Evolutionary conservation across 768 basidiomycete genomes (phyloP), one percentile per base, ranked within the genome.

Genomic region (Leccinum obscurum): DNA sequence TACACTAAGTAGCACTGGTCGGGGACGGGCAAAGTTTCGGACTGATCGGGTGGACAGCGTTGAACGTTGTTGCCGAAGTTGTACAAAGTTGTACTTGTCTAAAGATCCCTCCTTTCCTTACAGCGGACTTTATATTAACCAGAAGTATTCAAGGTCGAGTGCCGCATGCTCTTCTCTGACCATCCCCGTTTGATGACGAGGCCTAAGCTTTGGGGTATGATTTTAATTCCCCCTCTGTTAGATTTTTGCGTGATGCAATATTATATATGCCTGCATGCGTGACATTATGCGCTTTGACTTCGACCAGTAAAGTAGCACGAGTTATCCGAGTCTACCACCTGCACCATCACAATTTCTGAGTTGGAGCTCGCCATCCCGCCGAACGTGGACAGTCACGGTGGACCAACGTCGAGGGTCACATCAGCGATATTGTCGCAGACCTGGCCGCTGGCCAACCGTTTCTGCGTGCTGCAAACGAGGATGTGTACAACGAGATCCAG

Each of bases 61-160:
- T 50, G 60, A 54, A 50, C 66, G 54, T 60, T 57, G 54, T 57
- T 60, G 20, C 17, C 35, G 14, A 37, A 37, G 35, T 37, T 37
- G 35, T 37, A 37, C 41, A 44, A 44, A 44, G n/a, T 44, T 70
- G 69, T 71, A 71, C 55, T 30, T 57, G 32, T 61, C 51, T 58
- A 52, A 46, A 6, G n/a, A 46, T 61, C 56, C 22, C 17, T 41
- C 34, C 41, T 28, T 28, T 48, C 50, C 46, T 60, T 68, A 57
- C 28, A 57, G 61, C 8, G 64, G 69, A 70, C 69, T 51, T 26
- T 60, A 52, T 24, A 55, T 64, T 67, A 37, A 55, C 55, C 56
- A 61, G 35, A 46, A 58, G 24, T 59, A 34, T 61, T 61, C 56
- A 57, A 59, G 37, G 52, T 57, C 52, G 46, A 49, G 24, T 24